Evolutionary conservation across 352 stramenopile genomes (phyloP).

Genomic region (Pythium phragmiticola): DNA sequence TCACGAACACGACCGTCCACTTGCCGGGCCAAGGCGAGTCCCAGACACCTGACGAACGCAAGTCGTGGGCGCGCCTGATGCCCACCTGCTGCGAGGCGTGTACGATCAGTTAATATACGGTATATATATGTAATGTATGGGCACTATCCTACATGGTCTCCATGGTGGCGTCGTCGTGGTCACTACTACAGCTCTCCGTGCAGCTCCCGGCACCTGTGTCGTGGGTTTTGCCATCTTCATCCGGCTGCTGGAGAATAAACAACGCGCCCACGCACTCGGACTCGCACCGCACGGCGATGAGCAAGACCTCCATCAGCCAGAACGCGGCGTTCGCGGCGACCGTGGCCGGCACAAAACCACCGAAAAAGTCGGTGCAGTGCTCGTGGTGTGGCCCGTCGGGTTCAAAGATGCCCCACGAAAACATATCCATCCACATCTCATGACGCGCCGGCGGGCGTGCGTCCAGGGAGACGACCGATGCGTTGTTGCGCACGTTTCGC

Average conservation of each 20-base stretch:
- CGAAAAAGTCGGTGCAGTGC: conserved; percentile 63
- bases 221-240: conserved; percentile 9
- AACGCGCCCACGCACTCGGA: conserved; percentile 54
- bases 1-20: conserved; percentile 49
- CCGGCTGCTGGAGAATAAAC: conserved; percentile 39
- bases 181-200: not conserved
- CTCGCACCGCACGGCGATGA: conserved; percentile 67
- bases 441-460: not conserved
- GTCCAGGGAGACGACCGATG: not conserved
- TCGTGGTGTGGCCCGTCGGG: conserved; percentile 29
- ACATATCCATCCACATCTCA: conserved; percentile 56
- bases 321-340: conserved; percentile 50
- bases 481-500: conserved; percentile 20
- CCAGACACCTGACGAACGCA: conserved; percentile 6
- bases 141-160: conserved; percentile 3
- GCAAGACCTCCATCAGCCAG: conserved; percentile 68
- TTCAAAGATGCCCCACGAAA: conserved; percentile 70
- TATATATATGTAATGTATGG: not conserved
- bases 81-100: conserved; percentile 18
- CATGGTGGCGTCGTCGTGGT: conserved; percentile 11
- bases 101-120: conserved; percentile 19
- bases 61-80: conserved; percentile 7
- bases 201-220: not conserved
- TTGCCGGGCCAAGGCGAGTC: conserved; percentile 4
- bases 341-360: conserved; percentile 49